Evolutionary conservation across 495 filamentous ascomycete genomes (phyloP).

Genomic region (Aspergillus nanangensis): DNA sequence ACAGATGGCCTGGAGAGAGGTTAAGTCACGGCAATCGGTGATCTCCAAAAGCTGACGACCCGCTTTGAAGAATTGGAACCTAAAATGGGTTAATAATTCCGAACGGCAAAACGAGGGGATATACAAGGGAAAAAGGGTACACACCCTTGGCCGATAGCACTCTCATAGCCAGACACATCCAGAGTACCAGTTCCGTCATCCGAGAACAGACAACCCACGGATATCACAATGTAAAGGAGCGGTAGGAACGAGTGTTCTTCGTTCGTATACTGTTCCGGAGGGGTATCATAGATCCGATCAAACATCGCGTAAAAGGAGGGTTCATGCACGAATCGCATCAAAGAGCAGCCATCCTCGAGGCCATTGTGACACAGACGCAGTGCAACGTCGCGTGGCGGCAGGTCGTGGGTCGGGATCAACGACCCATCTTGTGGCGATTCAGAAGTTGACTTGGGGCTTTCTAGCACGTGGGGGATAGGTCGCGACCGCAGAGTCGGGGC

Average conservation of each 20-base stretch:
- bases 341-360: conserved; percentile 75
- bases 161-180: conserved; percentile 59
- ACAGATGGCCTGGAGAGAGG: conserved; percentile 77
- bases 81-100: conserved; percentile 26
- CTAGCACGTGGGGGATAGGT: conserved; percentile 51
- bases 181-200: conserved; percentile 43
- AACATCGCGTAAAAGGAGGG: conserved; percentile 78
- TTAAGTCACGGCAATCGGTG: conserved; percentile 85
- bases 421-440: conserved; percentile 55
- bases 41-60: conserved; percentile 81
- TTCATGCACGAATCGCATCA: conserved; percentile 84
- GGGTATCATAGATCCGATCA: conserved; percentile 72
- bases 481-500: conserved; percentile 34
- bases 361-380: conserved; percentile 68
- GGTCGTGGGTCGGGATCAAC: conserved; percentile 54
- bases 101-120: neutral
- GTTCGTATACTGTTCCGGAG: conserved; percentile 62
- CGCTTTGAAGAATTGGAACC: conserved; percentile 79
- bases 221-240: conserved; percentile 76
- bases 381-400: conserved; percentile 68
- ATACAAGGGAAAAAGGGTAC: conserved; percentile 4
- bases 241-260: conserved; percentile 80
- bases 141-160: conserved; percentile 78
- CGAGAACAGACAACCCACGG: conserved; percentile 80
- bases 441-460: conserved; percentile 65